Conservation (phyloP, 148 eudicot species). For the Vaccinium darrowii region DNA sequence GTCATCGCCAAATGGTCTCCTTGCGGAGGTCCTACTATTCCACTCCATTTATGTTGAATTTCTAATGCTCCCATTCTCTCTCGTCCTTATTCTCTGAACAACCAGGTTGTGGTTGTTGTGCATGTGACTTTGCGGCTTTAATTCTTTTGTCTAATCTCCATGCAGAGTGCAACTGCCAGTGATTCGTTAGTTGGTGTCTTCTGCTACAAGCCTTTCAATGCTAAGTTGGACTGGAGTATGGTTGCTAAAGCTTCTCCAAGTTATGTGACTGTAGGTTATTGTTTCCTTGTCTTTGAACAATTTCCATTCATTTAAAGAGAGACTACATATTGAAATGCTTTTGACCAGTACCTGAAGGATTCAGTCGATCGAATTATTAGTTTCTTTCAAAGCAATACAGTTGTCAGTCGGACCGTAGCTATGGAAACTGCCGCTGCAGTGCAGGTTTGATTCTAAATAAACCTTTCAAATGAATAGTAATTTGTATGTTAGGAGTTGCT, state of each 20-base stretch:
- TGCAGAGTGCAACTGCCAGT: constrained; percentile 77
- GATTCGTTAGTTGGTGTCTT: constrained; percentile 81
- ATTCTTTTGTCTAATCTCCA: neutral
- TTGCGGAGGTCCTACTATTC: constrained; percentile 67
- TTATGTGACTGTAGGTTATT: constrained; percentile 75
- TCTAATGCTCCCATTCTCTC: neutral
- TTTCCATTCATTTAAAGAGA: neutral
- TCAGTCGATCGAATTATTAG: constrained; percentile 73
- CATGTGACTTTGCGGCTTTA: neutral
- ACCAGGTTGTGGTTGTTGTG: neutral
- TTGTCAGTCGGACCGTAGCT: constrained; percentile 75
- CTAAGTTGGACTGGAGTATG: constrained; percentile 90
- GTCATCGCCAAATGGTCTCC: constrained; percentile 84
- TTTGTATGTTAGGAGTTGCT: neutral
- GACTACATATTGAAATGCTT: constrained; percentile 21
- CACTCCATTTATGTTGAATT: neutral
- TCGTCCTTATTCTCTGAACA: neutral
- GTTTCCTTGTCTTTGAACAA: constrained; percentile 12
- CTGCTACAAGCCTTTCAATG: constrained; percentile 84
- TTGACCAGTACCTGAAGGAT: constrained; percentile 81
- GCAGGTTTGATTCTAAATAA: constrained; percentile 52
- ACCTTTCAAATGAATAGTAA: neutral
- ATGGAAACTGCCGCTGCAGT: constrained; percentile 97
- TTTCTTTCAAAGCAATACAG: constrained; percentile 74
- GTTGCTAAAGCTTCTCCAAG: constrained; percentile 97